phyloP scores from a whole-genome alignment of 2,329 filamentous ascomycete species.

The Mollisiaceae sp. region DNA sequence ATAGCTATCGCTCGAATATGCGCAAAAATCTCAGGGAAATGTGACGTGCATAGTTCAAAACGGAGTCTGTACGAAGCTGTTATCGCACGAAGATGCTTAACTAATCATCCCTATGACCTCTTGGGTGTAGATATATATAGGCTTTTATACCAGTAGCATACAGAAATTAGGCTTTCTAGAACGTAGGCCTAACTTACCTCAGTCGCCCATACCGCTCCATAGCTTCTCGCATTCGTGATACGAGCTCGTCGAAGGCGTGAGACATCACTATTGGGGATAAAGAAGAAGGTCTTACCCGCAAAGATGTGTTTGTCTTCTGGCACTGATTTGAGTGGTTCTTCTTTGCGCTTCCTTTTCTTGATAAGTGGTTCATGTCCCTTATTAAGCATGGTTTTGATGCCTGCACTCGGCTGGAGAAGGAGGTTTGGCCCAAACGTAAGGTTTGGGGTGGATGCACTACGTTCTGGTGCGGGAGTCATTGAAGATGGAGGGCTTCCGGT shows the following conservation, averaged over 20 bases:
- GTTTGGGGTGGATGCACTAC: slow-evolving; percentile 36
- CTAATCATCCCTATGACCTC: not conserved
- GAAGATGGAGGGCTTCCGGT: not conserved
- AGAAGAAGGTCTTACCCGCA: slow-evolving; percentile 68
- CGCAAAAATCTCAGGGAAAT: too few relatives aligned
- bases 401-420: slow-evolving; percentile 34
- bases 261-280: slow-evolving; percentile 81
- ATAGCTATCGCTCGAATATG: too few relatives aligned
- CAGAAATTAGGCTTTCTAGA: not conserved
- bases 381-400: slow-evolving; percentile 37
- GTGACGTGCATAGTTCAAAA: too few relatives aligned
- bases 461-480: slow-evolving; percentile 21
- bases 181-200: slow-evolving; percentile 33
- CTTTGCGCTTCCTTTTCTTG: slow-evolving; percentile 51
- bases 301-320: slow-evolving; percentile 64
- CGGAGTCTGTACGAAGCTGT: too few relatives aligned
- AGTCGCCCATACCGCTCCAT: slow-evolving; percentile 75
- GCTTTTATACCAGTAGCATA: not conserved
- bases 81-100: not conserved
- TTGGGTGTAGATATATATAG: not conserved
- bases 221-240: slow-evolving; percentile 76
- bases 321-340: slow-evolving; percentile 49
- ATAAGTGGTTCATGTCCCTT: slow-evolving; percentile 25
- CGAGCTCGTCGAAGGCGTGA: slow-evolving; percentile 69
- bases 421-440: slow-evolving; percentile 24